Base-by-base conservation (phyloP, 257 asterid genomes). In the Handroanthus guayacan region DNA sequence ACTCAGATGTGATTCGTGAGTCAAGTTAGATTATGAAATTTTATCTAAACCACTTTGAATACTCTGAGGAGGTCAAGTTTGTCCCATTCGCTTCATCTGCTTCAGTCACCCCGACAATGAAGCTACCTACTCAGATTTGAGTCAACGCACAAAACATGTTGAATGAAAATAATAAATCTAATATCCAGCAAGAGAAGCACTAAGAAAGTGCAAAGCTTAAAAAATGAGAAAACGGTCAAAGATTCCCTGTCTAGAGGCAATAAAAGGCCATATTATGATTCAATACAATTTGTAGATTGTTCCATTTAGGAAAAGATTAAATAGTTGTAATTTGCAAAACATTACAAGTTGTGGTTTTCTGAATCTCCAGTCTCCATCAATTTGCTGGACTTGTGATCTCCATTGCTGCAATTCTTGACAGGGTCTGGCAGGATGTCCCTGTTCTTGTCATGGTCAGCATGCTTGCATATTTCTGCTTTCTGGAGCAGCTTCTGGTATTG, bases 391-490 rank as follows among this genome's bases (percentile, higher is more conserved):
- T 67, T 58, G 13, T 8, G 11, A 55, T 56, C 58, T 48, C 10
- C 16, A 58, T 50, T 75, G 74, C 31, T 74, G 79, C 14, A 62
- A 16, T 78, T 79, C 25, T 60, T 48, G 64, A 65, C 85, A 95
- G 99, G 88, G 92, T 95, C 47, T 95, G 97, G 98, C 97, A 92
- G 84, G 98, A 92, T 79, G 91, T 91, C 61, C 98, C 98, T 51
- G 91, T 95, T 84, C 99, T 95, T 71, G 91, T 95, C 81, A 90
- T 94, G 96, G 91, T 94, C 91, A 94, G 99, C 89, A 86, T 92
- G 91, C 99, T 94, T 55, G 98, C 97, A 61, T 94, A 94, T 84
- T 94, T 94, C 85, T 92, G 97, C 86, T 92, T 94, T 83, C 90
- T 94, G 78, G 99, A 94, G 92, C 99, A 94, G 87, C 99, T 94